Conservation (phyloP, 768 basidiomycete genomes). For the Suillus decipiens region DNA sequence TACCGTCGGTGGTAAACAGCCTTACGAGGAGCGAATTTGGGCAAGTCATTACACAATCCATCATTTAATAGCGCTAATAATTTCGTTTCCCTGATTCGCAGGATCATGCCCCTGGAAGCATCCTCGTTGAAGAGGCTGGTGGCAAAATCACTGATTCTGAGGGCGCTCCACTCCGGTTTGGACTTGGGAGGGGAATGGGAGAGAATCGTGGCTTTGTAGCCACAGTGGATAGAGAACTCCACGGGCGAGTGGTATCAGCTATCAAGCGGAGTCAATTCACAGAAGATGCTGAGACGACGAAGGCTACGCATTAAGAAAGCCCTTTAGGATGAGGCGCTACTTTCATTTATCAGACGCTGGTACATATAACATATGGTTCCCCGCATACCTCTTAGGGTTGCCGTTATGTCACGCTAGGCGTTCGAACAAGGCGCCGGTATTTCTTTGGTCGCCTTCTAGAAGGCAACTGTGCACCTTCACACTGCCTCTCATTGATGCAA, state of each 20-base stretch:
- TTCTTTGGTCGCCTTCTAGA: neutral
- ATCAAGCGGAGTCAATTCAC: conserved; percentile 58
- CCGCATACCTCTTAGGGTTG: neutral
- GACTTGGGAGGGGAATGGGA: conserved; percentile 80
- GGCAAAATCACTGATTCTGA: conserved; percentile 86
- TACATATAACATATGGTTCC: neutral
- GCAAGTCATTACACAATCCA: conserved; percentile 38
- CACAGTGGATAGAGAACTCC: conserved; percentile 63
- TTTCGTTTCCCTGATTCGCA: conserved; percentile 26
- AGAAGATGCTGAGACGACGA: conserved; percentile 24
- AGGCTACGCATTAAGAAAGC: neutral
- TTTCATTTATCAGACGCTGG: neutral
- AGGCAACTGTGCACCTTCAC: neutral
- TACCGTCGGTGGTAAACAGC: conserved; percentile 32
- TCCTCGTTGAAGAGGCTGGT: conserved; percentile 88
- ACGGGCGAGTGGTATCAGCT: conserved; percentile 69
- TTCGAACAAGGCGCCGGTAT: neutral
- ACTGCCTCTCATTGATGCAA: neutral
- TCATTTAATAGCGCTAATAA: neutral
- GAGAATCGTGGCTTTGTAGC: conserved; percentile 90
- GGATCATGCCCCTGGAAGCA: conserved; percentile 89
- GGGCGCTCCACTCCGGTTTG: conserved; percentile 80
- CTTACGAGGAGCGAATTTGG: conserved; percentile 97
- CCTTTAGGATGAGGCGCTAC: neutral
- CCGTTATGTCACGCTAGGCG: neutral